Conservation (phyloP, 2,329 filamentous ascomycete genomes). For the Fusarium sacchari region DNA sequence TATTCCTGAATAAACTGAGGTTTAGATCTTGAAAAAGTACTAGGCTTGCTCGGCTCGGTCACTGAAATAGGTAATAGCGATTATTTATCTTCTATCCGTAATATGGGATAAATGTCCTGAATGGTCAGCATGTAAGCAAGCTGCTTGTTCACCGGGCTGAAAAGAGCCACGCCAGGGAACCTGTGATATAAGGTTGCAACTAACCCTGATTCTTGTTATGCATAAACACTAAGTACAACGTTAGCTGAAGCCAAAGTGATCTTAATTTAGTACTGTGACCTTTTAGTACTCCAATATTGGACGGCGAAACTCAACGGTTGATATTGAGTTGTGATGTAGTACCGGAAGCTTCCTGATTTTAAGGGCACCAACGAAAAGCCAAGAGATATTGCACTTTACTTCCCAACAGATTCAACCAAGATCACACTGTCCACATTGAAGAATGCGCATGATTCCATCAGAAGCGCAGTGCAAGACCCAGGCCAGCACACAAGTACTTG, state of each 20-base stretch:
- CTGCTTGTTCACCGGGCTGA: background rate
- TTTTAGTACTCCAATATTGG: fast-evolving
- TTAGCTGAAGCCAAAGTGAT: background rate
- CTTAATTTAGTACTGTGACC: fast-evolving
- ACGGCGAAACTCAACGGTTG: no score
- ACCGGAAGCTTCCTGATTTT: fast-evolving
- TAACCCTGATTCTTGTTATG: background rate
- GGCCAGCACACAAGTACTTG: no score
- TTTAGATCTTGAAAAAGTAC: no score
- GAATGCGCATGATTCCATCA: fast-evolving
- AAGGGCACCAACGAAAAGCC: background rate
- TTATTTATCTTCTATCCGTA: background rate
- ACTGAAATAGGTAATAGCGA: background rate
- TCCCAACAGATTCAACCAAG: fast-evolving
- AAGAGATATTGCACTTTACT: background rate
- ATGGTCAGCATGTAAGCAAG: background rate
- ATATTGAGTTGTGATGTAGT: no score
- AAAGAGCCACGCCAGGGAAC: background rate
- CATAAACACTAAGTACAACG: background rate
- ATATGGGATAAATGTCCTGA: fast-evolving
- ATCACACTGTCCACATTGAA: fast-evolving
- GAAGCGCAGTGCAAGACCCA: background rate
- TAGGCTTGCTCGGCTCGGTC: background rate
- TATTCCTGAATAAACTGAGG: background rate
- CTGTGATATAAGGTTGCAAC: background rate